phyloP scores from a whole-genome alignment of 352 stramenopile species.

The Phytophthora sansomeana region DNA sequence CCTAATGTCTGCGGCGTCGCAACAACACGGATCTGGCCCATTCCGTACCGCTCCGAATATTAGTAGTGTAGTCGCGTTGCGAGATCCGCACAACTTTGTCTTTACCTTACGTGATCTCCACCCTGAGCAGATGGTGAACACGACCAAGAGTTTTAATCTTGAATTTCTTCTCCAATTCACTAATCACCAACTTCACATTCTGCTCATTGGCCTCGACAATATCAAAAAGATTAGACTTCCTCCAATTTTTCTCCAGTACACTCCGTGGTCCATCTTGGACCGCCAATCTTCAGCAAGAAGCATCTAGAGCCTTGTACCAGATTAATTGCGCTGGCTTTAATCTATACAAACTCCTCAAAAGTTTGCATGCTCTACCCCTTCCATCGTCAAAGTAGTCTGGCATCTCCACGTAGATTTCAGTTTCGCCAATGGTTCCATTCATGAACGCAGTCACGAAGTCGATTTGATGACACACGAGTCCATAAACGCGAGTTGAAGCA shows the following conservation, averaged over 20 bases:
- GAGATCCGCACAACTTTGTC: constrained; percentile 7
- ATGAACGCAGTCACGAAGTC: too few species aligned
- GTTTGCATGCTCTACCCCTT: too few species aligned
- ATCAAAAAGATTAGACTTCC: constrained; percentile 6
- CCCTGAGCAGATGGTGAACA: constrained; percentile 6
- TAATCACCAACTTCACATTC: constrained; percentile 10
- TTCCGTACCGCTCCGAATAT: constrained; percentile 6
- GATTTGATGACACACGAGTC: neutral
- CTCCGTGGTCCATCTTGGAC: constrained; percentile 6
- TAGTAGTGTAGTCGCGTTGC: constrained; percentile 12
- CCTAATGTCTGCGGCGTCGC: constrained; percentile 10
- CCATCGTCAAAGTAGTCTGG: constrained; percentile 15
- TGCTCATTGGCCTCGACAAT: constrained; percentile 1
- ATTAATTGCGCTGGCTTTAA: too few species aligned
- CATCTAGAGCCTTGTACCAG: constrained; percentile 13
- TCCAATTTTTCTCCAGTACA: constrained; percentile 9
- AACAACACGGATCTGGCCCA: constrained; percentile 5
- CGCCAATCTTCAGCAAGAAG: neutral
- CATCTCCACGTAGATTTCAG: constrained; percentile 18
- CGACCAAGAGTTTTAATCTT: constrained; percentile 11
- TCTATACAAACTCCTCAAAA: too few species aligned
- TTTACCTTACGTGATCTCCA: constrained; percentile 5
- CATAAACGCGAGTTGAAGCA: constrained; percentile 7
- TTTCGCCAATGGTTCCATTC: constrained; percentile 8
- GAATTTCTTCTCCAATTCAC: constrained; percentile 11